Percentiles rank a stretch among this genome's conserved stretches.
Evolutionary conservation across 495 filamentous ascomycete genomes (phyloP).

Genomic region (Coniosporium apollinis): DNA sequence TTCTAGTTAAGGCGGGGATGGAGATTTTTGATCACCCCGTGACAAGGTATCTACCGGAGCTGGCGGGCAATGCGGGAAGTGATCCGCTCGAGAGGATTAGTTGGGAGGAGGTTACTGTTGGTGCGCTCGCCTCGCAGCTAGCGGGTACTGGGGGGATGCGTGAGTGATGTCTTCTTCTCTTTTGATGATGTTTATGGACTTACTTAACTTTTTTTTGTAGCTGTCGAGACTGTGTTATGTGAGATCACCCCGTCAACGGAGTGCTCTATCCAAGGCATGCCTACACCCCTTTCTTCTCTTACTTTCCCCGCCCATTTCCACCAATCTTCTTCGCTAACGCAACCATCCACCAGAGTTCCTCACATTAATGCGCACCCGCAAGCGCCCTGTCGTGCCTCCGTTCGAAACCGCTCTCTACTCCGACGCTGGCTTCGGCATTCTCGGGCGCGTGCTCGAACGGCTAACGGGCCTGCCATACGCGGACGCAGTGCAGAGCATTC

Average conservation of each 20-base stretch:
- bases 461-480: slow-evolving; percentile 3
- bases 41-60: slow-evolving; percentile 11
- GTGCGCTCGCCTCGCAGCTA: slow-evolving; percentile 6
- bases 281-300: too few relatives aligned
- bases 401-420: slow-evolving; percentile 7
- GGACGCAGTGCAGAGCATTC: slow-evolving; percentile 1
- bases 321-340: too few relatives aligned
- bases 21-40: slow-evolving; percentile 6
- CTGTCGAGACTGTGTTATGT: too few relatives aligned
- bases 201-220: too few relatives aligned
- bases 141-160: slow-evolving; percentile 4
- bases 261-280: too few relatives aligned
- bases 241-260: too few relatives aligned
- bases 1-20: slow-evolving; percentile 4
- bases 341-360: slow-evolving; percentile 2
- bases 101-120: slow-evolving; percentile 10
- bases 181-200: too few relatives aligned
- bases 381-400: slow-evolving; percentile 3
- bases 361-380: neutral
- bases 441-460: slow-evolving; percentile 6
- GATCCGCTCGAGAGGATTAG: neutral
- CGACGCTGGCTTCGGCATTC: slow-evolving; percentile 2
- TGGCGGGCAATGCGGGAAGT: slow-evolving; percentile 1
- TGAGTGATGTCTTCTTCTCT: slow-evolving; percentile 2
- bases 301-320: too few relatives aligned